phyloP scores from a whole-genome alignment of 75 land plant species.

The Pinus albicaulis region DNA sequence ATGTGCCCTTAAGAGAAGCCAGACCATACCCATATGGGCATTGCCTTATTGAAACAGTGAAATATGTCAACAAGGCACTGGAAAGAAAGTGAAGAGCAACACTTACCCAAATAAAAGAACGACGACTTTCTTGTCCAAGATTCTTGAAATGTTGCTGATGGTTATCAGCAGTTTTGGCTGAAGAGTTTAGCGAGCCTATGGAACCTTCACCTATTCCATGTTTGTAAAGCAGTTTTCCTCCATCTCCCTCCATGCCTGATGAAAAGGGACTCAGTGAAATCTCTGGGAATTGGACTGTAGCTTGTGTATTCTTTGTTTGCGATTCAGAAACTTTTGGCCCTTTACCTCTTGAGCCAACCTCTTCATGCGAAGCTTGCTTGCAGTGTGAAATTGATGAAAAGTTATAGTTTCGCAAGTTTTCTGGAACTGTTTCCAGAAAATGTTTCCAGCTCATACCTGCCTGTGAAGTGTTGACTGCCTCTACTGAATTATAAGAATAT shows the following conservation, averaged over 20 bases:
- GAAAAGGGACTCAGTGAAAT: constrained; percentile 1
- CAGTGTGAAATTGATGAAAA: not conserved
- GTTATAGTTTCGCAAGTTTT: constrained; percentile 9
- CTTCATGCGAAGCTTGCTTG: not conserved
- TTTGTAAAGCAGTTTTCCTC: constrained; percentile 11
- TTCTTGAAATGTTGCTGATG: constrained; percentile 4
- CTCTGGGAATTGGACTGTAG: not conserved
- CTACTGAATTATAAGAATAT: constrained; percentile 1
- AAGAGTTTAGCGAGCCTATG: not conserved
- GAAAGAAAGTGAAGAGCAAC: not conserved
- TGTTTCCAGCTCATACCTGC: constrained; percentile 6
- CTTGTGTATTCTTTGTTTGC: constrained; percentile 3
- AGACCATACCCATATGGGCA: no score
- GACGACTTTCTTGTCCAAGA: constrained; percentile 7
- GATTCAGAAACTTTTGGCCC: constrained; percentile 7
- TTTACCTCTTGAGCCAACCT: not conserved
- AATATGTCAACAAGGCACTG: not conserved
- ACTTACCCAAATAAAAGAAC: constrained; percentile 6
- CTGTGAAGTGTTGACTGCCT: constrained; percentile 1
- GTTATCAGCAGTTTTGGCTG: not conserved
- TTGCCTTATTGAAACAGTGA: not conserved
- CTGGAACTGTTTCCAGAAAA: constrained; percentile 10
- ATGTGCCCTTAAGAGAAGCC: no score
- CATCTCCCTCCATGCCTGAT: constrained; percentile 9
- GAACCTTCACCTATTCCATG: constrained; percentile 5